Evolutionary conservation across 768 basidiomycete genomes (phyloP), one percentile per base, ranked within the genome.

Genomic region (Paxillus rubicundulus): DNA sequence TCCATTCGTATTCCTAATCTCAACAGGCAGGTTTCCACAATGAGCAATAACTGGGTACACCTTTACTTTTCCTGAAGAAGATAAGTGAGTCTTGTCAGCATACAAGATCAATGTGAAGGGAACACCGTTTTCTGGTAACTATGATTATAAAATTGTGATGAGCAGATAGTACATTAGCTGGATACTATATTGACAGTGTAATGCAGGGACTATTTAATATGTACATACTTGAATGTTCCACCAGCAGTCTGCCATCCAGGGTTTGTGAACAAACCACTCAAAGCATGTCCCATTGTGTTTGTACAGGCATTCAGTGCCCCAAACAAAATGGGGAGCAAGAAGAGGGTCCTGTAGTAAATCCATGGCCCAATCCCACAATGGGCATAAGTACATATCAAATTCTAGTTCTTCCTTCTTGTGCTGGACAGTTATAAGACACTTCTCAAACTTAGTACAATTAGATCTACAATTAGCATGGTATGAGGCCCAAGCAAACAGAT

Each of bases 31-130:
- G 51, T 73, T 72, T 0, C 57, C 68, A 43, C 67, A 65, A 8
- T 66, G 50, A 1, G 61, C 68, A 38, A 76, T 57, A 4, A 74
- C 69, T 0, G 71, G 74, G 49, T 76, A 72, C 0, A 65, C 74
- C 51, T 74, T 72, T 30, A 59, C 62, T 0, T 69, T 72, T 0
- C 74, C 71, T 52, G 72, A 72, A 2, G 68, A 65, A 5, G 71
- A 75, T 0, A 76, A 59, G 8, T 66, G 56, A 1, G 70, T 69
- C 43, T 76, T 76, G 56, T 76, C 73, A 9, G 74, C 71, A 63
- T 75, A 76, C 0, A 77, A 37, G 21, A 74, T 69, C 16, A 72
- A 60, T 6, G 54, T 54, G 13, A 73, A 58, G 0, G 71, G 69
- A 13, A 64, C 61, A 0, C 58, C 68, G 16, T 56, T 36, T 21